These are phyloP conservation scores for Populus tremula DNA, from an alignment of 345 rosid genomes.

Conservation along the genomic window DNA sequence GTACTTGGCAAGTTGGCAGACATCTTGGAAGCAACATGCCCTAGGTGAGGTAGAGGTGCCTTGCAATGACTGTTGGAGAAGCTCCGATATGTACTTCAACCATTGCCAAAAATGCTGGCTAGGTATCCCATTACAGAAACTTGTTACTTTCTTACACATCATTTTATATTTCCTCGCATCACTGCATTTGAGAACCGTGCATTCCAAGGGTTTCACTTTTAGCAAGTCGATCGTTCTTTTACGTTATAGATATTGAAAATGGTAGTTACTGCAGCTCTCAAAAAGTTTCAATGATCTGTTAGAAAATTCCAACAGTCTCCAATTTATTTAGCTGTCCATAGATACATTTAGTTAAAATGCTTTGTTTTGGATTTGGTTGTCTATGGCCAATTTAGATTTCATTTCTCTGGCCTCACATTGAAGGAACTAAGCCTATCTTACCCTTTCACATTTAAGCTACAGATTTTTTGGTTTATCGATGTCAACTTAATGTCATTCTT, in stretches of 20 bases:
- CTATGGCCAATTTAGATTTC: neutral
- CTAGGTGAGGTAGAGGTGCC: conserved; percentile 16
- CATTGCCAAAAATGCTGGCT: conserved; percentile 48
- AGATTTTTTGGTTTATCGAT: neutral
- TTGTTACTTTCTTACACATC: neutral
- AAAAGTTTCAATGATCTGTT: too few relatives aligned
- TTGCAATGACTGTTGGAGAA: conserved; percentile 47
- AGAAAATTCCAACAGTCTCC: too few relatives aligned
- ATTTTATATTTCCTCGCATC: neutral
- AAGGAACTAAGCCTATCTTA: neutral
- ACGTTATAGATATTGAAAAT: neutral
- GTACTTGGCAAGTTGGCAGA: conserved; percentile 42
- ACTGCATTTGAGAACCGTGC: neutral
- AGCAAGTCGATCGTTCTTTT: neutral
- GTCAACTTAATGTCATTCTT: neutral
- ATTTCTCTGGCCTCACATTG: neutral
- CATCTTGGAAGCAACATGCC: conserved; percentile 12
- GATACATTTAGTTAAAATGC: too few relatives aligned
- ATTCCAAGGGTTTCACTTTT: neutral
- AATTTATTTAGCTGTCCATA: too few relatives aligned
- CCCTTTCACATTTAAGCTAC: neutral
- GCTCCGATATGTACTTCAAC: conserved; percentile 29
- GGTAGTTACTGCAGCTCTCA: neutral
- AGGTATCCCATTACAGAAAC: conserved; percentile 22
- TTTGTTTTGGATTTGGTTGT: too few relatives aligned